Evolutionary conservation across 352 stramenopile species (phyloP), one percentile per base, ranked within the genome.

Genomic region (Globisporangium cystogenes): DNA sequence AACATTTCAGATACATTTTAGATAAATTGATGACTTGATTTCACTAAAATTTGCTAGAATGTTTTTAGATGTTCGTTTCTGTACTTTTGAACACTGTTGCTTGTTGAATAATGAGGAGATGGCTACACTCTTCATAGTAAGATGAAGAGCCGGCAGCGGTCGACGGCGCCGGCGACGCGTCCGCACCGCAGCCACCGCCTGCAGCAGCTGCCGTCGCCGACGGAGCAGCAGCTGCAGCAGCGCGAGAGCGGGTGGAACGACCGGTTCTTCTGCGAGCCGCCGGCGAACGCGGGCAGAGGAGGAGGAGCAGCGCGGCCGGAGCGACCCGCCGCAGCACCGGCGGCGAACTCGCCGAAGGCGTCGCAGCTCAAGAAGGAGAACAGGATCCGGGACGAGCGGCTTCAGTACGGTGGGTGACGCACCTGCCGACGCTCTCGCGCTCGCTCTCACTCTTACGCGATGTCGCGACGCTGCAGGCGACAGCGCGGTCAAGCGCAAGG

Each of bases 241-340:
- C 78, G 76, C 27, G 78, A 92, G 36, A 74, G 79, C 48, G 81
- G 72, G 7, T 92, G 78, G 78, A 87, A 92, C 39, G 75, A 86
- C 53, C 78, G 78, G 1, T 92, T 92, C 53, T 64, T 70, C 21
- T 65, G 82, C 14, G 69, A 87, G n/a, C 60, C 64, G 26, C 75
- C 72, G 4, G 59, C 60, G 15, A 77, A 77, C 37, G 70, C 68
- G 7, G 86, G 76, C 36, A 82, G 84, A 37, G 59, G 59, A 1
- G 86, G 76, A 33, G 80, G 84, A 37, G 59, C 59, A 1, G 59
- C 51, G 7, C 67, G 64, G 8, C 47, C 66, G 4, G 54, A 68
- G n/a, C 62, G 63, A 31, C 60, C 51, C 10, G n/a, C 11, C 20
- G 46, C 8, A 18, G 29, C 15, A 4, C 52, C 56, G 7, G 29